Percentiles rank a stretch among this genome's conserved stretches.
Evolutionary conservation across 2,329 filamentous ascomycete species (phyloP).

Genomic region (Monascus ruber): DNA sequence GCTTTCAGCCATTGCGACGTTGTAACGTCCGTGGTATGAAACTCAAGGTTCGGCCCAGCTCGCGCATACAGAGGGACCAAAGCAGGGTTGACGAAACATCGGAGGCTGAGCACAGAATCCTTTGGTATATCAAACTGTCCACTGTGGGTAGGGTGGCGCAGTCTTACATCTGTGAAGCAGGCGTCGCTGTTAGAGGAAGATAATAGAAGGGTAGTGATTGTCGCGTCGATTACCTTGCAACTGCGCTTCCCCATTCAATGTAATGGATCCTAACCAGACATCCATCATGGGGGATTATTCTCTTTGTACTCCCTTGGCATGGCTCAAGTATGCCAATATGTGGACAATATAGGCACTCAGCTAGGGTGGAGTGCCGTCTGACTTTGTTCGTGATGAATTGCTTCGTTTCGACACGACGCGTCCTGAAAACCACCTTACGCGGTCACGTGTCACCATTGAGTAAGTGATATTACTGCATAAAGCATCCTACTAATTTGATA

Average conservation of each 20-base stretch:
- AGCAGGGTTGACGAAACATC: slow-evolving; percentile 28
- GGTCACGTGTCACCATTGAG: slow-evolving; percentile 7
- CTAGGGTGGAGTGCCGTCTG: no score
- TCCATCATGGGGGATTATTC: slow-evolving; percentile 17
- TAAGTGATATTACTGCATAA: no score
- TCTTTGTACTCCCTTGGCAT: no score
- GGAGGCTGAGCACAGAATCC: slow-evolving; percentile 20
- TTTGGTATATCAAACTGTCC: slow-evolving; percentile 24
- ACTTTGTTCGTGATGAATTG: background rate
- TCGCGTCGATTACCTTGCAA: slow-evolving; percentile 19
- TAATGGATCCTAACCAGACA: slow-evolving; percentile 27
- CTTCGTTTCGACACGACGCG: slow-evolving; percentile 2
- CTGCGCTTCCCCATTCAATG: slow-evolving; percentile 12
- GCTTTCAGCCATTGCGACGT: slow-evolving; percentile 29
- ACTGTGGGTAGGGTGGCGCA: slow-evolving; percentile 22
- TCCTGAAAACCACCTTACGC: slow-evolving; percentile 4
- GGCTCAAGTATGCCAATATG: no score
- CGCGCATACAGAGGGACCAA: slow-evolving; percentile 31
- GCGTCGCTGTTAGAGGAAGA: slow-evolving; percentile 1
- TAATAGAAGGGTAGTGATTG: slow-evolving; percentile 1
- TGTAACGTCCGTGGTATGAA: slow-evolving; percentile 21
- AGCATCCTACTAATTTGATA: background rate
- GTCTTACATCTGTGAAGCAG: slow-evolving; percentile 16
- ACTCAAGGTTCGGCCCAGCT: slow-evolving; percentile 28
- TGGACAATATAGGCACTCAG: no score